phyloP scores from a whole-genome alignment of 1,284 basidiomycete genomes.

The Ceraceosorus bombacis region DNA sequence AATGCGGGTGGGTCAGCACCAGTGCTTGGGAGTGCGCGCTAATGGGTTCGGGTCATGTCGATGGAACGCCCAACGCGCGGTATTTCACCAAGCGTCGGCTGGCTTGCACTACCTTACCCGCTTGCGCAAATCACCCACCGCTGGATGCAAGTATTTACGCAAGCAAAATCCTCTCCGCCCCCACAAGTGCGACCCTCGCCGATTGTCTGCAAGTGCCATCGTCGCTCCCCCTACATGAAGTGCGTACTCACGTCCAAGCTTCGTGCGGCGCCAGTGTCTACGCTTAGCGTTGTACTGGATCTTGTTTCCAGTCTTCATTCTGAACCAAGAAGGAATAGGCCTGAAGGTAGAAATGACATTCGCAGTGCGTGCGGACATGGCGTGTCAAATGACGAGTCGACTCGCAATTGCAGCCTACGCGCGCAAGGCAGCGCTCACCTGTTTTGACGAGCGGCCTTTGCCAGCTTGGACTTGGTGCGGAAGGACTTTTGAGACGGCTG shows the following conservation, averaged over 20 bases:
- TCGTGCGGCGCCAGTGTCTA: constrained; percentile 16
- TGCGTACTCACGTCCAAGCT: constrained; percentile 7
- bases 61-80: too few species aligned
- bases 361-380: neutral
- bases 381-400: neutral
- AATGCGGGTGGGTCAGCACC: too few species aligned
- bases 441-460: constrained; percentile 93
- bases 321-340: constrained; percentile 97
- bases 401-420: neutral
- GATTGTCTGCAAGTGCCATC: too few species aligned
- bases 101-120: too few species aligned
- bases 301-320: constrained; percentile 89
- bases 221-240: too few species aligned
- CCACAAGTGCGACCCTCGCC: too few species aligned
- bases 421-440: constrained; percentile 55
- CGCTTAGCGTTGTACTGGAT: constrained; percentile 63
- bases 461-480: constrained; percentile 89
- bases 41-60: too few species aligned
- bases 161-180: too few species aligned
- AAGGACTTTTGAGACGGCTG: constrained; percentile 96
- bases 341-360: constrained; percentile 49
- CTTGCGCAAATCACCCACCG: too few species aligned
- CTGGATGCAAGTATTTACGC: too few species aligned
- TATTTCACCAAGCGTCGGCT: too few species aligned
- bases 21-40: too few species aligned